Evolutionary conservation across 345 rosid genomes (phyloP).

Genomic region (Brassica incana): DNA sequence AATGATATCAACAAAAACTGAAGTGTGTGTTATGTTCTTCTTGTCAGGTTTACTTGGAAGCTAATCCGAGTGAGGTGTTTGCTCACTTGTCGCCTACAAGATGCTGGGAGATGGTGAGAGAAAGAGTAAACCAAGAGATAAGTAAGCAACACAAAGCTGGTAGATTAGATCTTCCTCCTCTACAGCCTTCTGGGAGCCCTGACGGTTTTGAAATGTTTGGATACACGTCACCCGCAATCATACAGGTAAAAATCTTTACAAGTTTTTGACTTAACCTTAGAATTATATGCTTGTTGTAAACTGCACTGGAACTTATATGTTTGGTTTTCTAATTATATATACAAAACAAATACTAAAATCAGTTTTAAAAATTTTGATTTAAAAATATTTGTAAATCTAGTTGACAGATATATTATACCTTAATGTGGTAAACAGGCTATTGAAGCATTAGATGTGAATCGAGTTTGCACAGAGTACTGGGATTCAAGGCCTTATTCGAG

Average conservation of each 20-base stretch:
- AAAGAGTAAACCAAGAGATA: constrained; percentile 91
- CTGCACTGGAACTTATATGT: constrained; percentile 2
- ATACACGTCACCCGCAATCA: constrained; percentile 86
- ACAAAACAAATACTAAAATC: background rate
- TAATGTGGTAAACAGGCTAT: constrained; percentile 57
- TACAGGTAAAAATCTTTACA: constrained; percentile 62
- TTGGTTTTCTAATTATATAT: background rate
- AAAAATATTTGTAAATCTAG: constrained; percentile 2
- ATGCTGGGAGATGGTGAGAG: constrained; percentile 99
- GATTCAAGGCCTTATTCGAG: constrained; percentile 88
- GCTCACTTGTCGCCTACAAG: constrained; percentile 74
- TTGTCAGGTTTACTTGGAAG: constrained; percentile 84
- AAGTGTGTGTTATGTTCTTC: constrained; percentile 17
- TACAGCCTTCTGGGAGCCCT: constrained; percentile 96
- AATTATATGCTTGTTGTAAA: background rate
- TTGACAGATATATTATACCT: background rate
- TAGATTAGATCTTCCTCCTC: constrained; percentile 70
- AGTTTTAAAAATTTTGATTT: background rate
- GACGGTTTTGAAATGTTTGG: constrained; percentile 99
- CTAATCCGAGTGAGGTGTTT: constrained; percentile 75
- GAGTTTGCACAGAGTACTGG: constrained; percentile 94
- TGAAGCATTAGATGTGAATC: constrained; percentile 79
- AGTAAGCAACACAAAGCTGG: constrained; percentile 79
- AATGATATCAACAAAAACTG: background rate
- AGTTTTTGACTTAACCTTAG: background rate